Evolutionary conservation across 768 basidiomycete species (phyloP).

Genomic region (Mycena vitilis): DNA sequence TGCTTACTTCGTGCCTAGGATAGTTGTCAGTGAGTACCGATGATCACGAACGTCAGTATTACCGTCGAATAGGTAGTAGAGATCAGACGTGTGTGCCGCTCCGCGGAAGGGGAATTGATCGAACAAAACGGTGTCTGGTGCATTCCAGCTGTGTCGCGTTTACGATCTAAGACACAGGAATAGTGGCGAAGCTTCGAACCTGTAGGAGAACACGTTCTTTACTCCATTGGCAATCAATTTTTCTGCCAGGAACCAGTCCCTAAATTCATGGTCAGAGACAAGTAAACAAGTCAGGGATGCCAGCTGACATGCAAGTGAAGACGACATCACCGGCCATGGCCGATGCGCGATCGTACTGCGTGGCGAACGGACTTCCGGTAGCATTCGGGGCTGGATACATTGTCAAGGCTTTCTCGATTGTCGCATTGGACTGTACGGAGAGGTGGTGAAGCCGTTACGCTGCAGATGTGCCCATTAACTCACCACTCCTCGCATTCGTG

Average conservation of each 20-base stretch:
- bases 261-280: slow-evolving; percentile 24
- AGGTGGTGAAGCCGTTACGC: neutral
- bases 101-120: slow-evolving; percentile 51
- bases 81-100: slow-evolving; percentile 57
- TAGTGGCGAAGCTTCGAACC: slow-evolving; percentile 38
- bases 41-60: slow-evolving; percentile 13
- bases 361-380: slow-evolving; percentile 50
- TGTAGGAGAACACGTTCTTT: slow-evolving; percentile 49
- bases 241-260: slow-evolving; percentile 55
- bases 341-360: slow-evolving; percentile 54
- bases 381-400: slow-evolving; percentile 52
- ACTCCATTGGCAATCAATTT: slow-evolving; percentile 43
- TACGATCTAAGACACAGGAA: too few relatives aligned
- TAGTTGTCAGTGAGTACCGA: neutral
- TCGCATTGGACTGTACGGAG: slow-evolving; percentile 47
- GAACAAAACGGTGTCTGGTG: slow-evolving; percentile 53
- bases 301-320: slow-evolving; percentile 56
- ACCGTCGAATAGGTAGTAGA: slow-evolving; percentile 58
- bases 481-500: slow-evolving; percentile 51
- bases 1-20: slow-evolving; percentile 46
- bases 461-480: slow-evolving; percentile 17
- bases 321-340: slow-evolving; percentile 56
- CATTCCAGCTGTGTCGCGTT: slow-evolving; percentile 50
- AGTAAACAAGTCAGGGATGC: too few relatives aligned
- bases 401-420: slow-evolving; percentile 48